These are phyloP conservation scores for Poa pratensis DNA, from an alignment of 176 grass and related monocot species.

Conservation along the genomic window DNA sequence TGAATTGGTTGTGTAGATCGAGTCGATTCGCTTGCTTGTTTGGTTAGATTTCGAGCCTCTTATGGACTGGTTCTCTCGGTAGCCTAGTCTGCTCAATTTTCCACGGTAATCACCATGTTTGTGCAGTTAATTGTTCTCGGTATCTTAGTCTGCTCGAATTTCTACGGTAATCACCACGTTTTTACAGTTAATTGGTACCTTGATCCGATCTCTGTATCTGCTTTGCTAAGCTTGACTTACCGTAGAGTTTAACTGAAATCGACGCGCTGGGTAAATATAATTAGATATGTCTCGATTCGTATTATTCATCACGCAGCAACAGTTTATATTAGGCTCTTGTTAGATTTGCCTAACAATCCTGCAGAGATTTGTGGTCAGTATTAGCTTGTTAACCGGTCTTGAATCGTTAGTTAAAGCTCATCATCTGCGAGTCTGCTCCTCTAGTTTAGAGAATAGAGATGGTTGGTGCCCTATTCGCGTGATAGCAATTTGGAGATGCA, in stretches of 20 bases:
- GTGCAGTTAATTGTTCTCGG: too few species aligned
- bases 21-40: background rate
- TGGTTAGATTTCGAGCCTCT: background rate
- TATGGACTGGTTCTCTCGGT: background rate
- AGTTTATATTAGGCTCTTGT: background rate
- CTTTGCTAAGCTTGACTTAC: background rate
- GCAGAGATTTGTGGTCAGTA: background rate
- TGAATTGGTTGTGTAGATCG: background rate
- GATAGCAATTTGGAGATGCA: conserved; percentile 38
- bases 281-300: background rate
- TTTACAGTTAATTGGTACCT: background rate
- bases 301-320: background rate
- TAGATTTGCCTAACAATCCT: background rate
- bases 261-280: background rate
- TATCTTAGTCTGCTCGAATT: too few species aligned
- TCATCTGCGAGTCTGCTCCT: background rate
- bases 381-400: background rate
- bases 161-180: too few species aligned
- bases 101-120: too few species aligned
- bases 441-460: background rate
- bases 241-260: background rate
- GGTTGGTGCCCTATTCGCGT: background rate
- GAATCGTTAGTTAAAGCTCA: background rate
- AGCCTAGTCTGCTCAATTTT: background rate
- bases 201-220: background rate